Base-by-base conservation (phyloP, 306 rosid genomes). In the Medicago lupulina region DNA sequence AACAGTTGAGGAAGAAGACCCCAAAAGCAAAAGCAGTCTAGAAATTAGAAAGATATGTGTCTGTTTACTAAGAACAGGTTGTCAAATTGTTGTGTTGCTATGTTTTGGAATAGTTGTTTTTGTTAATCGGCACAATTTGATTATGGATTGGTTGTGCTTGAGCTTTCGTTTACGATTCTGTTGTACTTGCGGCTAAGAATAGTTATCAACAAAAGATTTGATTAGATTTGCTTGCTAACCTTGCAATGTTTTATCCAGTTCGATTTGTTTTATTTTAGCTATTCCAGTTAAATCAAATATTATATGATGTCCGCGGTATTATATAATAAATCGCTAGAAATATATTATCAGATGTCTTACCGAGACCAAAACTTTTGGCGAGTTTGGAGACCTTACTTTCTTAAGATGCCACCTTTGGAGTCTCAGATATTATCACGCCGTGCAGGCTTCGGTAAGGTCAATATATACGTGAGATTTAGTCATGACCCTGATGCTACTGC, bases 11-110 rank as follows among this genome's bases (percentile, higher is more conserved):
- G 89, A 93, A 87, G 91, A 92, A 86, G 83, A 82, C 85, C 74
- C 89, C 86, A 15, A 94, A 94, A 80, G 8, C 98, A 73, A 91
- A 94, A 77, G 15, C 98, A 73, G 39, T 14, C 72, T 91, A 89
- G 86, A 81, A 50, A 49, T 67, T 76, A 79, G 74, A 18, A 36
- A 82, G 40, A 38, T 11, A 66, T 68, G 70, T 46, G 72, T 82
- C 61, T 8, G 59, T 77, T 43, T 55, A 23, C 49, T 44, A 44
- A 18, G 60, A 73, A 75, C 39, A 47, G 71, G 71, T 62, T 79
- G 60, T 70, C 16, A 53, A 15, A 78, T 76, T 77, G 82, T 34
- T 54, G 43, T 67, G 67, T 50, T 79, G 68, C 84, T 12, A 73
- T 69, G 4, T 60, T 75, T 78, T 75, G 79, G 70, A 67, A 14